Conservation (phyloP, 345 rosid species). For the Arabidopsis suecica region DNA sequence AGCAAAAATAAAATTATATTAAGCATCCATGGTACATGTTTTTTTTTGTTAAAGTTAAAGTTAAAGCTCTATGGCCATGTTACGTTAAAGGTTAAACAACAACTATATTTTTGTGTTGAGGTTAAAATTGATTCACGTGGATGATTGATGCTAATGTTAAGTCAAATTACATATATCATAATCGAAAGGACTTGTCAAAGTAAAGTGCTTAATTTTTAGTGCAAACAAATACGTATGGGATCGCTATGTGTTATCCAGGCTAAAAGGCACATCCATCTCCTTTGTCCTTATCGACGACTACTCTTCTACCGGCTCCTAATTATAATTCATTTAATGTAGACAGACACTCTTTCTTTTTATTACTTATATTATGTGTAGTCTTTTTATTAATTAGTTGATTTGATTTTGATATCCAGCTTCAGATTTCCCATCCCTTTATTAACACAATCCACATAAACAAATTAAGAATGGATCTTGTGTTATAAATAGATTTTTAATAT, state of each 20-base stretch:
- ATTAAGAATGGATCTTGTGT: not conserved
- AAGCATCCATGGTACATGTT: not conserved
- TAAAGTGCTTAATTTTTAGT: constrained; percentile 30
- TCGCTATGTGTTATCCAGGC: constrained; percentile 42
- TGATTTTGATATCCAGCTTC: constrained; percentile 35
- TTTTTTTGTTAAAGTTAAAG: not conserved
- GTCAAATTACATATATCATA: constrained; percentile 25
- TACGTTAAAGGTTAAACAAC: not conserved
- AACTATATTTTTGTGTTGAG: not conserved
- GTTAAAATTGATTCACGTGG: constrained; percentile 4
- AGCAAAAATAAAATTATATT: not conserved
- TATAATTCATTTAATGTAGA: constrained; percentile 22
- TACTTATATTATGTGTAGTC: not conserved
- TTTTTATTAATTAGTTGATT: constrained; percentile 32
- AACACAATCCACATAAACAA: not conserved
- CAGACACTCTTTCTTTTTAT: not conserved
- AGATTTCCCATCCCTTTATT: constrained; percentile 17
- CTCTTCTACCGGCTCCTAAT: constrained; percentile 41
- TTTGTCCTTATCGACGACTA: constrained; percentile 37
- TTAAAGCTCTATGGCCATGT: not conserved
- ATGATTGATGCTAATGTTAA: constrained; percentile 31
- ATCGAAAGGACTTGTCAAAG: constrained; percentile 38
- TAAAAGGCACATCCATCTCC: constrained; percentile 43
- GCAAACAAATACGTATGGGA: constrained; percentile 42
- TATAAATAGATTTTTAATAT: not conserved